These are phyloP conservation scores for Elaphomyces granulatus DNA, from an alignment of 495 filamentous ascomycete genomes.

Conservation along the genomic window DNA sequence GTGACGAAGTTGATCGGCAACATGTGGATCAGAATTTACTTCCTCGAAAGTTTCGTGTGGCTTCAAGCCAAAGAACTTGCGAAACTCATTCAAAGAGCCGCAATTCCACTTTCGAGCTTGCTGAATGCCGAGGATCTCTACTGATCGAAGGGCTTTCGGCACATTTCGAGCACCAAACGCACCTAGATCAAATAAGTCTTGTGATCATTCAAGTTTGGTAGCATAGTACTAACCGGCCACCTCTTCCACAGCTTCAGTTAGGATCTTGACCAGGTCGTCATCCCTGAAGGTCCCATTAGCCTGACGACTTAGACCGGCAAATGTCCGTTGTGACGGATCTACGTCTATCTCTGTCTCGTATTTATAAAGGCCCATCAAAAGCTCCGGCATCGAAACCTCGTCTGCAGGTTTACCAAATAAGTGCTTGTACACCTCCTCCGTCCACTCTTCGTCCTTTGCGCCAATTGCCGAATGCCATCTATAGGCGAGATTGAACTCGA, in stretches of 20 bases:
- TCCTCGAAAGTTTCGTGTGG: slow-evolving; percentile 45
- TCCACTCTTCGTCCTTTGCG: slow-evolving; percentile 51
- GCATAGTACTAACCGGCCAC: slow-evolving; percentile 31
- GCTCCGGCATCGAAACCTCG: slow-evolving; percentile 36
- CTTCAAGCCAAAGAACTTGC: slow-evolving; percentile 44
- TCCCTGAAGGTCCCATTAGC: slow-evolving; percentile 45
- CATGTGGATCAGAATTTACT: slow-evolving; percentile 44
- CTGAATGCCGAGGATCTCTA: slow-evolving; percentile 48
- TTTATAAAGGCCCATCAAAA: slow-evolving; percentile 37
- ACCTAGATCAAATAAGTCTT: slow-evolving; percentile 12
- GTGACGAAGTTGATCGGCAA: slow-evolving; percentile 35
- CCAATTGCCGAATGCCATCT: slow-evolving; percentile 56
- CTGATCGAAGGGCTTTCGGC: slow-evolving; percentile 40
- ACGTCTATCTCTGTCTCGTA: slow-evolving; percentile 35
- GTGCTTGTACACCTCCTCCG: slow-evolving; percentile 39
- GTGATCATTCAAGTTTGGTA: background rate
- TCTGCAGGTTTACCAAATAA: slow-evolving; percentile 41
- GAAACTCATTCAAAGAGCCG: slow-evolving; percentile 48
- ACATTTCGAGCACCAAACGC: slow-evolving; percentile 45
- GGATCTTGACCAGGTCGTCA: slow-evolving; percentile 45
- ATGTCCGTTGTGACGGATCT: slow-evolving; percentile 42
- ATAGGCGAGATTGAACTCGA: slow-evolving; percentile 61
- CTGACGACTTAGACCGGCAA: slow-evolving; percentile 40
- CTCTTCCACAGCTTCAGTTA: slow-evolving; percentile 45
- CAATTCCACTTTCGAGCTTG: slow-evolving; percentile 47